These are phyloP conservation scores for Mrakiaceae sp. DNA, from an alignment of 1,284 basidiomycete genomes.

Conservation along the genomic window DNA sequence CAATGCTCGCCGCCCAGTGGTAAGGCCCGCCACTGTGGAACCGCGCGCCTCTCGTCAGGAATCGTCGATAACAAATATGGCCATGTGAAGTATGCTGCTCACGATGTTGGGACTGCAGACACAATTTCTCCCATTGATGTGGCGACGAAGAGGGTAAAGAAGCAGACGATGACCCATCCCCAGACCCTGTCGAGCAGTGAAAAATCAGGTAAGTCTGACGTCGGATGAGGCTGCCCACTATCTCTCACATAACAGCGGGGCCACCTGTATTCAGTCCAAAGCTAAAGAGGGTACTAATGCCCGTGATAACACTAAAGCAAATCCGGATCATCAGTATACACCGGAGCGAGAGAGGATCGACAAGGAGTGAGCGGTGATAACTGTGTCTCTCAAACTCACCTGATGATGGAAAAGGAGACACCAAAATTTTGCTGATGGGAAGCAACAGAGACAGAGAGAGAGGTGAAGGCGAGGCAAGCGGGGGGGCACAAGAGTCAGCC, in stretches of 20 bases:
- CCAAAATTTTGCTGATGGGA: constrained; percentile 43
- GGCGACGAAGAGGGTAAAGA: constrained; percentile 14
- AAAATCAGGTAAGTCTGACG: background rate
- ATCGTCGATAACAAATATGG: too few relatives aligned
- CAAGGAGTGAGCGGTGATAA: constrained; percentile 22
- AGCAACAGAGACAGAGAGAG: background rate
- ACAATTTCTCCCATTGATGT: constrained; percentile 25
- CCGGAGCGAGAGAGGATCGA: constrained; percentile 57
- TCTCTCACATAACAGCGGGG: constrained; percentile 58
- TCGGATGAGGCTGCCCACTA: background rate
- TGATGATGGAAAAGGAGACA: constrained; percentile 60
- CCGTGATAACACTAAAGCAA: background rate
- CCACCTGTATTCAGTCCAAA: constrained; percentile 48
- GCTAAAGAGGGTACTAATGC: constrained; percentile 29
- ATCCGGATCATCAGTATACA: constrained; percentile 36
- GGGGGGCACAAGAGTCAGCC: too few relatives aligned
- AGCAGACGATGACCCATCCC: constrained; percentile 51
- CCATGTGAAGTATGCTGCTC: too few relatives aligned
- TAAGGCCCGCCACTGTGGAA: constrained; percentile 52
- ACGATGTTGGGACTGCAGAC: background rate
- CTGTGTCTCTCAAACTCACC: background rate
- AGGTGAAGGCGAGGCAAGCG: background rate
- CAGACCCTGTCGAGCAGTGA: background rate
- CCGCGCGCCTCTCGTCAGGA: too few relatives aligned
- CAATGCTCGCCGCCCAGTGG: constrained; percentile 63